Evolutionary conservation across 225 moss, liverwort and hornwort species (phyloP).

Genomic region (Anthoceros angustus): DNA sequence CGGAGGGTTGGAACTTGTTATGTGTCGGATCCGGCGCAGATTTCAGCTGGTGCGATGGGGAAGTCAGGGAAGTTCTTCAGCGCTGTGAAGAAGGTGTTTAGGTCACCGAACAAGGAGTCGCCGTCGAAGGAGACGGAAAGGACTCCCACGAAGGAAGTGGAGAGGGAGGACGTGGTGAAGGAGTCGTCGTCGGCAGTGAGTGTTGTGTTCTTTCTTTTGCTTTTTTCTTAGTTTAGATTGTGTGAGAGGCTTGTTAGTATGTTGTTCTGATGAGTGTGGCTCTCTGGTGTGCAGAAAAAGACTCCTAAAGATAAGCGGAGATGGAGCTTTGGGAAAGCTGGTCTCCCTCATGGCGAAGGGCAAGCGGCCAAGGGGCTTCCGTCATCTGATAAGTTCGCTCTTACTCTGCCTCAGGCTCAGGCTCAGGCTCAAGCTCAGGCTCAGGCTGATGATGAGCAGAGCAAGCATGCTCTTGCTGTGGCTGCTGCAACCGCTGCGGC

Average conservation of each 20-base stretch:
- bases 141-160: slow-evolving; percentile 29
- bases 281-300: slow-evolving; percentile 30
- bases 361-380: slow-evolving; percentile 31
- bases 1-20: background rate
- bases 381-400: slow-evolving; percentile 21
- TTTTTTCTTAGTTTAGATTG: background rate
- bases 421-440: slow-evolving; percentile 5
- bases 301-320: slow-evolving; percentile 51
- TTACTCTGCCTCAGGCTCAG: background rate
- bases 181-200: slow-evolving; percentile 20
- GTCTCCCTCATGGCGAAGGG: slow-evolving; percentile 6
- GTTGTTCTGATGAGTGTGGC: background rate
- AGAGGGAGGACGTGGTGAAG: slow-evolving; percentile 15
- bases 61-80: slow-evolving; percentile 91
- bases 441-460: slow-evolving; percentile 34
- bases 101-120: slow-evolving; percentile 47
- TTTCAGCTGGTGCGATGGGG: slow-evolving; percentile 32
- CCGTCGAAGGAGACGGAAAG: slow-evolving; percentile 34
- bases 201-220: slow-evolving; percentile 13
- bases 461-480: slow-evolving; percentile 33
- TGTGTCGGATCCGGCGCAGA: background rate
- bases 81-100: slow-evolving; percentile 88
- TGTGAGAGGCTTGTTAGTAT: background rate
- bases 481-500: slow-evolving; percentile 33
- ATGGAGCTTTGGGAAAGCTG: slow-evolving; percentile 80